Base-by-base conservation (phyloP, 495 filamentous ascomycete species). In the Cudoniella acicularis region DNA sequence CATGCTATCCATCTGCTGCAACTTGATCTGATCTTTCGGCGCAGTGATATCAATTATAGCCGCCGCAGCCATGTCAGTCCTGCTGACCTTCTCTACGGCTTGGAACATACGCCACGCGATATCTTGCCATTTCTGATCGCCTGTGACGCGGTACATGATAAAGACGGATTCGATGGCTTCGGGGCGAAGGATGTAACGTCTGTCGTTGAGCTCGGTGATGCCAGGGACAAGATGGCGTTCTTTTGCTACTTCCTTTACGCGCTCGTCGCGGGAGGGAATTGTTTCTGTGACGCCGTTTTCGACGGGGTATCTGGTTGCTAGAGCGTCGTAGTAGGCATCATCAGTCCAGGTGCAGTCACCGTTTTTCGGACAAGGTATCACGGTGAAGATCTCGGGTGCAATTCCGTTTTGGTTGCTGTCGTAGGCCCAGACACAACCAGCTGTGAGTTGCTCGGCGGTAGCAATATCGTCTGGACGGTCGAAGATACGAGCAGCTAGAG, bases 361-460 rank as follows among this genome's bases (percentile, higher is more conserved):
- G 30, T 60, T 42, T n/a, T 51, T 55, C 8, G 62, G 66, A 45
- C 66, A 68, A 20, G 62, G 62, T 10, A 68, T 59, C 2, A 68
- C 60, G 9, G 70, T 62, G 70, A 87, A 92, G 11, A 74, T 70
- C 69, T 96, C 91, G 0, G 91, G 91, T 75, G 88, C 90, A 61
- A 96, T 87, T 2, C 89, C 91, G 0, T 87, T 87, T 18, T 56
- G 52, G n/a, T 49, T 60, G 11, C 74, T 73, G 57, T 87, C 83
- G 66, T 96, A 96, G 0, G 88, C 85, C 83, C 89, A 96, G 18
- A 93, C 85, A 67, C 92, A 97, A 21, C 91, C 92, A 52, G 91
- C 85, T 0, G 91, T 90, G 22, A 97, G 75, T 67, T 88, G 88
- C 48, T 76, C 71, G 8, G 87, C 93, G 23, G 89, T 76, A 1